These are phyloP conservation scores for Blastobotrys terrestris DNA, from an alignment of 805 yeast genomes.

Conservation along the genomic window DNA sequence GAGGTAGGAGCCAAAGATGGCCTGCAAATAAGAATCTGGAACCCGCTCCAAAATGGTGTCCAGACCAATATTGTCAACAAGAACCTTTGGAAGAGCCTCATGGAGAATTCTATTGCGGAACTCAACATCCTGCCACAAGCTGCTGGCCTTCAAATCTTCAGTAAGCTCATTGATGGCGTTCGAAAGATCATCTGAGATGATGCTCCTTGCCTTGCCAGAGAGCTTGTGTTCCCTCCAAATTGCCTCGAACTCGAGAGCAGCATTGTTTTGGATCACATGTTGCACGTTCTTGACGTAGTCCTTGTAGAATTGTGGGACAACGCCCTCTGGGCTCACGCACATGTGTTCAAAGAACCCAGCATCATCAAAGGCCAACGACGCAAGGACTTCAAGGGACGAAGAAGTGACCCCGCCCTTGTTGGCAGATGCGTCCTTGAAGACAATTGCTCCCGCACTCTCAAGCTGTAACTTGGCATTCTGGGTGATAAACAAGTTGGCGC, in stretches of 20 bases:
- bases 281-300: constrained; percentile 85
- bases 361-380: constrained; percentile 88
- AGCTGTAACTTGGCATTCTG: constrained; percentile 85
- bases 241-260: constrained; percentile 76
- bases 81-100: constrained; percentile 71
- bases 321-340: constrained; percentile 47
- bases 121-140: constrained; percentile 73
- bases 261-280: constrained; percentile 65
- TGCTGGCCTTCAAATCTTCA: constrained; percentile 76
- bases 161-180: constrained; percentile 76
- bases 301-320: constrained; percentile 67
- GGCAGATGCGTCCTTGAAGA: constrained; percentile 94
- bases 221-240: constrained; percentile 70
- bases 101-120: constrained; percentile 73
- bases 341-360: constrained; percentile 70
- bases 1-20: constrained; percentile 79
- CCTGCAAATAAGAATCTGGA: constrained; percentile 81
- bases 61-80: constrained; percentile 56
- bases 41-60: constrained; percentile 66
- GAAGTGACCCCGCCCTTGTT: constrained; percentile 99
- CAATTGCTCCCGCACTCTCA: constrained; percentile 79
- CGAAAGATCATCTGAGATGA: constrained; percentile 76
- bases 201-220: constrained; percentile 55
- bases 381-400: constrained; percentile 89
- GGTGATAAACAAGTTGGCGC: constrained; percentile 93